A percentile compares a stretch with the other conserved stretches of the same genome.
These are phyloP conservation scores for Chlorella ohadii DNA, from an alignment of 139 green algal species.

Conservation along the genomic window DNA sequence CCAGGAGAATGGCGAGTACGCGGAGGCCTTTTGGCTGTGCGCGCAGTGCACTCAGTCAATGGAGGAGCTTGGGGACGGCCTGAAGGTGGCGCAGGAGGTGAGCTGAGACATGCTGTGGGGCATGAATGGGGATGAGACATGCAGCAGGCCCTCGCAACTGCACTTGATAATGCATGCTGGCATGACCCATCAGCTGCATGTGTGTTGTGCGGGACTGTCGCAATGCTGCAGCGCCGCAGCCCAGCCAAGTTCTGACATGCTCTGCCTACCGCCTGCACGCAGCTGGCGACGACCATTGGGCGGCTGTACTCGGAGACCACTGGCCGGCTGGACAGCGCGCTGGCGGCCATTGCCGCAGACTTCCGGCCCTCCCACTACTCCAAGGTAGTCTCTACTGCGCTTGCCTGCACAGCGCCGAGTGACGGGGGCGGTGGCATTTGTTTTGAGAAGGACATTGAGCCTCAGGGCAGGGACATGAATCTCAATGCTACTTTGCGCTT, in stretches of 20 bases:
- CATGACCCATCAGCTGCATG: neutral
- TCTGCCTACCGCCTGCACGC: neutral
- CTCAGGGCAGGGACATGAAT: too few relatives aligned
- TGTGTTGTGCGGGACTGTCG: neutral
- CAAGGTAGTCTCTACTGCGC: constrained; percentile 8
- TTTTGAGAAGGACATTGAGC: too few relatives aligned
- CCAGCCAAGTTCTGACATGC: neutral
- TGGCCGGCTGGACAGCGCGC: constrained; percentile 37
- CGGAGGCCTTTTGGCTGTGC: constrained; percentile 57
- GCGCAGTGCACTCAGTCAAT: constrained; percentile 48
- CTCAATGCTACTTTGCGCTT: neutral
- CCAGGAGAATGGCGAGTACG: constrained; percentile 57
- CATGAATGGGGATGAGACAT: too few relatives aligned
- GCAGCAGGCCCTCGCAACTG: too few relatives aligned
- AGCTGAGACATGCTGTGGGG: too few relatives aligned
- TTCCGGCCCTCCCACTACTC: constrained; percentile 45
- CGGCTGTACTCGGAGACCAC: constrained; percentile 51
- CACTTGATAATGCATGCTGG: too few relatives aligned
- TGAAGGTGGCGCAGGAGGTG: constrained; percentile 39
- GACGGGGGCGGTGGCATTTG: too few relatives aligned
- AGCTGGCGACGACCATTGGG: constrained; percentile 39
- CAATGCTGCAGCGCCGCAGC: neutral
- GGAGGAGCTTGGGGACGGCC: constrained; percentile 34
- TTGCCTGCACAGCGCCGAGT: too few relatives aligned
- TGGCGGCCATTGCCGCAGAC: constrained; percentile 50